Percentiles rank a stretch among this genome's conserved stretches.
Conservation (phyloP, 169 alveolate genomes). For the Cytauxzoon felis region DNA sequence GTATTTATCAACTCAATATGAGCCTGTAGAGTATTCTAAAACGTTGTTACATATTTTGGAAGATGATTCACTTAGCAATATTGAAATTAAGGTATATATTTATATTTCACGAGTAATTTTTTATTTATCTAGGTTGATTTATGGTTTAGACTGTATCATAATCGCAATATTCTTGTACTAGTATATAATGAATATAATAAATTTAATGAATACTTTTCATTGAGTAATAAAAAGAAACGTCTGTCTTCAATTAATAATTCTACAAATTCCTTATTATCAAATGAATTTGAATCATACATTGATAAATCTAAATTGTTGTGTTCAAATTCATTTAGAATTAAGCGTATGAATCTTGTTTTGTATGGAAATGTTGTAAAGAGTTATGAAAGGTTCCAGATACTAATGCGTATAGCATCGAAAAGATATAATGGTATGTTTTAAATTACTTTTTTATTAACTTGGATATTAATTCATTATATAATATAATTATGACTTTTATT, state of each 20-base stretch:
- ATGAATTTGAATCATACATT: not conserved
- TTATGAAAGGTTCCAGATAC: conserved; percentile 24
- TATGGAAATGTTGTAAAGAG: conserved; percentile 38
- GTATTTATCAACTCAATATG: conserved; percentile 41
- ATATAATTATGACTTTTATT: not conserved
- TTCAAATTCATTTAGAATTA: conserved; percentile 30
- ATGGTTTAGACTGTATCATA: conserved; percentile 23
- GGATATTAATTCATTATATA: not conserved
- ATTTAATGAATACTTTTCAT: not conserved
- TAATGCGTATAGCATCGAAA: conserved; percentile 42
- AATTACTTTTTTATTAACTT: not conserved
- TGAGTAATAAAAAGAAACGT: not conserved
- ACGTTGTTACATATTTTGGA: conserved; percentile 2
- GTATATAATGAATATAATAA: not conserved
- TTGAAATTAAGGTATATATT: conserved; percentile 7
- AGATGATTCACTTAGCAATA: conserved; percentile 4
- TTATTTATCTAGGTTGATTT: conserved; percentile 19
- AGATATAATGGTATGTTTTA: conserved; percentile 32
- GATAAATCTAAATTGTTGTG: conserved; percentile 1
- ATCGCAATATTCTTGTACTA: conserved; percentile 12
- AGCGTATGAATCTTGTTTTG: conserved; percentile 22
- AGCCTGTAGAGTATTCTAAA: conserved; percentile 2
- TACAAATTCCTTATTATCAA: not conserved
- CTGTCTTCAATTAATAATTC: not conserved
- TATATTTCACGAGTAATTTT: not conserved